Conservation (phyloP, 2,329 filamentous ascomycete genomes). For the Claviceps sorghi region DNA sequence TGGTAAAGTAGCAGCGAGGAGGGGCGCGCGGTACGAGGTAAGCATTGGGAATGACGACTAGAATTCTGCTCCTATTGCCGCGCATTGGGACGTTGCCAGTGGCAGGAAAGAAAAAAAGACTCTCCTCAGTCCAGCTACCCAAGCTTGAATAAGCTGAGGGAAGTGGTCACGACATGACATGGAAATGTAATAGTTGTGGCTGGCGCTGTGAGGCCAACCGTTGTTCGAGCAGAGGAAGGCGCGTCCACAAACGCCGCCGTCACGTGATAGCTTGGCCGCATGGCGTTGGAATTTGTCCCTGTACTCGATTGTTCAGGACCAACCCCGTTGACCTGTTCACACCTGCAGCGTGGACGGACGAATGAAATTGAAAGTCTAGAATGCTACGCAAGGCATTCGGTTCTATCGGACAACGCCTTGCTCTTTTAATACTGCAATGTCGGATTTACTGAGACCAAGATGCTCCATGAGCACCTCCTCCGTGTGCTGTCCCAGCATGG, state of each 20-base stretch:
- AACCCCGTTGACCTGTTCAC: background rate
- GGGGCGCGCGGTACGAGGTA: background rate
- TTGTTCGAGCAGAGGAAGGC: background rate
- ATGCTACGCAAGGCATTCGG: background rate
- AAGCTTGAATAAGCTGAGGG: background rate
- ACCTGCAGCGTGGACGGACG: background rate
- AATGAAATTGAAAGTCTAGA: background rate
- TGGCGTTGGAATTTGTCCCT: too few relatives aligned
- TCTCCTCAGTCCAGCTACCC: background rate
- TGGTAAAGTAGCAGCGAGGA: background rate
- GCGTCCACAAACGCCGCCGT: background rate
- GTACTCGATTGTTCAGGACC: background rate
- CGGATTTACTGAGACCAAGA: constrained; percentile 41
- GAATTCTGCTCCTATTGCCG: background rate
- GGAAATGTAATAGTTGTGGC: background rate
- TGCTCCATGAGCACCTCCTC: constrained; percentile 55
- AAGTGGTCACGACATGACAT: background rate
- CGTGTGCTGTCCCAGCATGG: constrained; percentile 77
- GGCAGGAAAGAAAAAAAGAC: background rate
- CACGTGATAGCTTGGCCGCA: background rate
- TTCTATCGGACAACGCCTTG: constrained; percentile 49
- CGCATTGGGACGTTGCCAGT: background rate
- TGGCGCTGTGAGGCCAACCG: background rate
- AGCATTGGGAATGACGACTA: background rate
- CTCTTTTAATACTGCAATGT: constrained; percentile 47